Evolutionary conservation across 805 yeast genomes (phyloP), one percentile per base, ranked within the genome.

Genomic region (Candida nanaspora): DNA sequence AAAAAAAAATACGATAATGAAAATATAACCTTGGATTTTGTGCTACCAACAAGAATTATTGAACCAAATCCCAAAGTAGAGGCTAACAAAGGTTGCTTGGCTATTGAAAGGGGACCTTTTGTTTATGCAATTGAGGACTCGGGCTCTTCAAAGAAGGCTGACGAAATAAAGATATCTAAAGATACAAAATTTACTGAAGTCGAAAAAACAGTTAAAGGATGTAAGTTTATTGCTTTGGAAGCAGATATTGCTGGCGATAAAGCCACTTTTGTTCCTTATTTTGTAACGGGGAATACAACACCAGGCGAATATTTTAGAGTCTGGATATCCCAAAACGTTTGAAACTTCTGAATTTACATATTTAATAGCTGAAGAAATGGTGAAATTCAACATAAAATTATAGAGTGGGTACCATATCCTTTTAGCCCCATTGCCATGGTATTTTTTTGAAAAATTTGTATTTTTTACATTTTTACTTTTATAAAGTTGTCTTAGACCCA

Each of bases 221-320:
- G 46, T 10, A 30, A 42, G n/a, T 51, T 38, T 31, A 33, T 44
- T 16, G 38, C 41, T 33, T 42, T 49, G 25, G 39, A 34, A 8
- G 41, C 52, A 4, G 16, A 18, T 1, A 15, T 41, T 15, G 29
- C 42, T 21, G 53, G 45, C 10, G 19, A 32, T 4, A 22, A 26
- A 14, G 39, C 38, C 2, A 43, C 31, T 3, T 43, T 51, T 22
- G 52, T 51, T 31, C 55, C 55, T 2, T 49, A 51, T 32, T 51
- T 51, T 23, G 47, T 42, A 2, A 46, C 51, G 2, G 55, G 55
- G 11, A 51, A 51, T 44, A 47, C 38, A 8, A 33, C 38, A 22
- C 55, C 55, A 13, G 55, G 53, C 6, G 55, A 51, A 37, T 51
- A 51, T 32, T 51, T 51, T 35, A 41, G 51, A 36, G 33, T 51